Evolutionary conservation across 2,329 filamentous ascomycete species (phyloP), one percentile per base, ranked within the genome.

Genomic region (Ophiognomonia clavigignenti-juglandacearum): DNA sequence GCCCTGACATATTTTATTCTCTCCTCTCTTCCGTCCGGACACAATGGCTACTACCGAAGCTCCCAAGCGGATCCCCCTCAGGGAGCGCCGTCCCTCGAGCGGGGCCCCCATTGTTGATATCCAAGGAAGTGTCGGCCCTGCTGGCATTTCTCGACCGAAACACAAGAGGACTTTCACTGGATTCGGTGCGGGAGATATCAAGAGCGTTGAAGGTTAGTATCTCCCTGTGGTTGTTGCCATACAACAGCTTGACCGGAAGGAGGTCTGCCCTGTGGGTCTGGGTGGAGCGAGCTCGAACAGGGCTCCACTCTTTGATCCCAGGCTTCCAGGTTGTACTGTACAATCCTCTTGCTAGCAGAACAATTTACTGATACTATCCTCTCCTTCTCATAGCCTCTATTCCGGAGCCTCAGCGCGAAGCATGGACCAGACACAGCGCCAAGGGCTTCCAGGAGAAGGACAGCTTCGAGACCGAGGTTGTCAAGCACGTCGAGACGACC

Each of bases 161-260:
- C 93, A 98, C 73, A 96, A 89, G 76, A 82, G 93, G 57, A 97
- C 92, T n/a, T 87, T 88, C 56, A 98, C 93, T 9, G 93, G 93
- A 8, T 93, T 97, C 63, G 91, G 90, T 27, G 79, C 90, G 23
- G 75, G 80, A 29, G 93, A 98, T 64, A 96, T 96, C 74, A 96
- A 96, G 74, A 85, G 71, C 59, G 88, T 97, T 40, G 91, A 97
- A 72, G 89, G 90, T 73, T 82, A 71, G 70, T 5, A 16, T 14
- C n/a, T n/a, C n/a, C n/a, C n/a, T n/a, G n/a, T n/a, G n/a, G n/a
- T n/a, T n/a, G n/a, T n/a, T n/a, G n/a, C n/a, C n/a, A n/a, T n/a
- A n/a, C n/a, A n/a, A n/a, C n/a, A n/a, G n/a, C n/a, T n/a, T n/a
- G n/a, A n/a, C n/a, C n/a, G n/a, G n/a, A n/a, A n/a, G n/a, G n/a